Percentiles rank a stretch among this genome's conserved stretches.
These are phyloP conservation scores for Diaporthe sp. DNA, from an alignment of 2,329 filamentous ascomycete genomes.

Conservation along the genomic window DNA sequence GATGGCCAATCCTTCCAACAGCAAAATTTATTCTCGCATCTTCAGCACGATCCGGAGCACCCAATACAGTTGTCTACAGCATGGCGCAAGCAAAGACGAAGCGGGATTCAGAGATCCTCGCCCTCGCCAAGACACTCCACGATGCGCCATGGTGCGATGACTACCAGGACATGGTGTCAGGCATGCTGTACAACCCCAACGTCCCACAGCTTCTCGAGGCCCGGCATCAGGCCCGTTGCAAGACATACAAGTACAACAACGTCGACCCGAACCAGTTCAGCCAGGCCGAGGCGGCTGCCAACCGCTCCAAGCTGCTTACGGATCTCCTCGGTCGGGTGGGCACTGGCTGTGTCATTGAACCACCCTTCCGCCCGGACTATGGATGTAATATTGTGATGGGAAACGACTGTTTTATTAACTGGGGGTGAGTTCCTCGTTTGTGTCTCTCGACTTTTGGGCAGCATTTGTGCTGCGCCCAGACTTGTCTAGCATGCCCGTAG, in stretches of 20 bases:
- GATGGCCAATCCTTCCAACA: neutral
- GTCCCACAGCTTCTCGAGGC: constrained; percentile 57
- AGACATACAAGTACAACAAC: constrained; percentile 68
- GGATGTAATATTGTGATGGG: constrained; percentile 67
- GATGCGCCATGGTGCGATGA: constrained; percentile 67
- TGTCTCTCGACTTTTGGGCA: neutral
- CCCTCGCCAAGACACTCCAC: constrained; percentile 44
- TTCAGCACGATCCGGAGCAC: neutral
- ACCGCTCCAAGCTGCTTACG: constrained; percentile 56
- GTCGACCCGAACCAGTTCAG: constrained; percentile 53
- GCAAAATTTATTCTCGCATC: too few species aligned
- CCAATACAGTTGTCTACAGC: neutral
- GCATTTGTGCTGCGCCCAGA: neutral
- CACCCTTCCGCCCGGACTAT: constrained; percentile 72
- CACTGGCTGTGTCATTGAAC: constrained; percentile 66
- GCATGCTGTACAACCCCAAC: constrained; percentile 67
- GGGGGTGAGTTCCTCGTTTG: neutral
- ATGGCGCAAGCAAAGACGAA: constrained; percentile 9
- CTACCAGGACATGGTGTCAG: constrained; percentile 73
- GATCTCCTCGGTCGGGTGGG: constrained; percentile 63
- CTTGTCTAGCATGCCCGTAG: too few species aligned
- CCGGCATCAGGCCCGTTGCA: constrained; percentile 62
- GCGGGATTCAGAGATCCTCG: neutral
- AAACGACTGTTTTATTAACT: neutral
- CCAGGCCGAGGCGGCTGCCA: constrained; percentile 43